phyloP scores from a whole-genome alignment of 768 basidiomycete species.

The Pilatotrama ljubarskyi region DNA sequence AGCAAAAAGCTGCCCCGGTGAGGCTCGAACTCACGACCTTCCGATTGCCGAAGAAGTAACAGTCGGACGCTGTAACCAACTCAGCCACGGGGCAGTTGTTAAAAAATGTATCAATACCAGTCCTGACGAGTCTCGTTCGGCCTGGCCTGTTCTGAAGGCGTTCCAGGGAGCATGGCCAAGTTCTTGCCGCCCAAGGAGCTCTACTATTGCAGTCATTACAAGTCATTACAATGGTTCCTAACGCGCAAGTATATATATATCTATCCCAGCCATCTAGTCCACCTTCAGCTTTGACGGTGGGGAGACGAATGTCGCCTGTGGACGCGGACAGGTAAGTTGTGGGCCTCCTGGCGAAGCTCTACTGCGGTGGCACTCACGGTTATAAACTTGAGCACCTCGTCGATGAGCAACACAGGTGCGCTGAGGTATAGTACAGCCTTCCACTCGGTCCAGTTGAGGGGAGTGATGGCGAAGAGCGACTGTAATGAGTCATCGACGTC shows the following conservation, averaged over 20 bases:
- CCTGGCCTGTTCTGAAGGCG: background rate
- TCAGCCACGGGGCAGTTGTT: constrained; percentile 65
- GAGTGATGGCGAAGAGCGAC: constrained; percentile 88
- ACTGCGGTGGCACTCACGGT: constrained; percentile 67
- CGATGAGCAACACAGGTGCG: constrained; percentile 84
- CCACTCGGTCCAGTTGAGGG: constrained; percentile 95
- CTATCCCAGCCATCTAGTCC: constrained; percentile 19
- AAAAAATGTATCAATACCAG: too few relatives aligned
- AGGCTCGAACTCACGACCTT: constrained; percentile 74
- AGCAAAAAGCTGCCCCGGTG: constrained; percentile 39
- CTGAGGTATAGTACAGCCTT: constrained; percentile 87
- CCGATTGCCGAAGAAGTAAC: constrained; percentile 52
- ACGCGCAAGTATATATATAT: constrained; percentile 1
- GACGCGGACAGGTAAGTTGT: background rate
- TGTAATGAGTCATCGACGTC: constrained; percentile 31
- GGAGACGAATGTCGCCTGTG: constrained; percentile 56
- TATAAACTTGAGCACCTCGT: constrained; percentile 86
- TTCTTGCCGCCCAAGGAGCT: background rate
- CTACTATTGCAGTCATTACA: constrained; percentile 14
- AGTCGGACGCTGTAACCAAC: constrained; percentile 81
- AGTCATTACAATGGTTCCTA: constrained; percentile 17
- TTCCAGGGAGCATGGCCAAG: background rate
- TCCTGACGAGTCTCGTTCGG: too few relatives aligned
- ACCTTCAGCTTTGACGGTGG: constrained; percentile 49
- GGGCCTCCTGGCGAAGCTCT: too few relatives aligned